Conservation (phyloP, 2,329 filamentous ascomycete genomes). For the Knoxdaviesia proteae region DNA sequence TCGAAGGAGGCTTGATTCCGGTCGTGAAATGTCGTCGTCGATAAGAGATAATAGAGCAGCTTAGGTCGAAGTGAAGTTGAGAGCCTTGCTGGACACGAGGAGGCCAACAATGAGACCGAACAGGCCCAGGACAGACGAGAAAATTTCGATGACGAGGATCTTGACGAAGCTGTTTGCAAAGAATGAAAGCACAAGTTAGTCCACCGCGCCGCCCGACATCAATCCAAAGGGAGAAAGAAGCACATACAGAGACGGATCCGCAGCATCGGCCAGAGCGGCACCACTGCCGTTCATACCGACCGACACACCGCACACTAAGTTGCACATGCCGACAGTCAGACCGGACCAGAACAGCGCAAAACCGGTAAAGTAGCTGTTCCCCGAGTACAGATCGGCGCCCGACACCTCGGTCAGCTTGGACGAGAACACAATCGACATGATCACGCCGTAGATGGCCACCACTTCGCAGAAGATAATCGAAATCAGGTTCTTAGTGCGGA, state of each 20-base stretch:
- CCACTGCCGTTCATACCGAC: conserved; percentile 97
- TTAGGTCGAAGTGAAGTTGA: conserved; percentile 38
- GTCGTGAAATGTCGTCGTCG: too few species aligned
- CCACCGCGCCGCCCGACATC: not conserved
- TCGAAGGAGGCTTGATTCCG: too few species aligned
- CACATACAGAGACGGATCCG: conserved; percentile 69
- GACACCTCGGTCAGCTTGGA: conserved; percentile 55
- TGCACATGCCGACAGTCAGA: conserved; percentile 85
- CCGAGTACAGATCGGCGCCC: conserved; percentile 46
- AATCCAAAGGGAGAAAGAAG: conserved; percentile 1
- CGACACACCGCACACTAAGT: conserved; percentile 84
- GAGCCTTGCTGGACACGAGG: conserved; percentile 65
- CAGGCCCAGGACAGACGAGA: conserved; percentile 88
- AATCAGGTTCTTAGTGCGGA: conserved; percentile 98
- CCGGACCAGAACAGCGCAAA: conserved; percentile 94
- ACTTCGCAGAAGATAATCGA: conserved; percentile 99
- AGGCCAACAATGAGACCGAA: conserved; percentile 93
- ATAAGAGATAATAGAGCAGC: too few species aligned
- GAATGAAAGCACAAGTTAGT: not conserved
- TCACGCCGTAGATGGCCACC: conserved; percentile 98
- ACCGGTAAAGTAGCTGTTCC: conserved; percentile 77
- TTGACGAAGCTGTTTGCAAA: conserved; percentile 61
- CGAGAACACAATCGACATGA: conserved; percentile 98
- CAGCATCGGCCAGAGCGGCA: conserved; percentile 86
- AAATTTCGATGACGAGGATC: conserved; percentile 97